Evolutionary conservation across 2,329 filamentous ascomycete species (phyloP).

Genomic region (Paecilomyces sp.): DNA sequence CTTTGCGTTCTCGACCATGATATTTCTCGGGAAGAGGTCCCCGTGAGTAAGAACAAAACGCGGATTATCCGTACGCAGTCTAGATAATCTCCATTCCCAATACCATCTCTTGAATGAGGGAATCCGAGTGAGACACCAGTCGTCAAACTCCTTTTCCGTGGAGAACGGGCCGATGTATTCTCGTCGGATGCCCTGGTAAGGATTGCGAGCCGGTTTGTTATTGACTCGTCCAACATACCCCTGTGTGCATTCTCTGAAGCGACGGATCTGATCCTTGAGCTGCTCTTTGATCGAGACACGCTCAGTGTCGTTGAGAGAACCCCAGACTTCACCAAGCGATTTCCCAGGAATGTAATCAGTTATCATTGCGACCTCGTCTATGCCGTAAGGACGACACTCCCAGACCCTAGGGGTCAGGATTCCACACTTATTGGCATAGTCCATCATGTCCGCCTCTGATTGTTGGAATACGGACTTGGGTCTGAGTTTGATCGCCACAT

Average conservation of each 20-base stretch:
- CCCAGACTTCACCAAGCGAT: neutral
- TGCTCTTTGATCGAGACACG: neutral
- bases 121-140: neutral
- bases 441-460: neutral
- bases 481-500: no score
- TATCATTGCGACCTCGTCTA: neutral
- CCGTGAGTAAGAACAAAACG: neutral
- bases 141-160: neutral
- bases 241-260: neutral
- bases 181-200: neutral
- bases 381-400: neutral
- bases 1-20: neutral
- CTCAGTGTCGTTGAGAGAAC: neutral
- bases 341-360: neutral
- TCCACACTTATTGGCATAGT: neutral
- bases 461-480: neutral
- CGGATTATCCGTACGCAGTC: neutral
- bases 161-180: neutral
- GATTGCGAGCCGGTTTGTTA: neutral
- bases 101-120: neutral
- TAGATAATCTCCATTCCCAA: neutral
- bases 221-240: neutral
- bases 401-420: neutral
- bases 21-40: neutral
- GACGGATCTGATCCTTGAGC: neutral